Conservation (phyloP, 1,284 basidiomycete species). For the Somion occarium region DNA sequence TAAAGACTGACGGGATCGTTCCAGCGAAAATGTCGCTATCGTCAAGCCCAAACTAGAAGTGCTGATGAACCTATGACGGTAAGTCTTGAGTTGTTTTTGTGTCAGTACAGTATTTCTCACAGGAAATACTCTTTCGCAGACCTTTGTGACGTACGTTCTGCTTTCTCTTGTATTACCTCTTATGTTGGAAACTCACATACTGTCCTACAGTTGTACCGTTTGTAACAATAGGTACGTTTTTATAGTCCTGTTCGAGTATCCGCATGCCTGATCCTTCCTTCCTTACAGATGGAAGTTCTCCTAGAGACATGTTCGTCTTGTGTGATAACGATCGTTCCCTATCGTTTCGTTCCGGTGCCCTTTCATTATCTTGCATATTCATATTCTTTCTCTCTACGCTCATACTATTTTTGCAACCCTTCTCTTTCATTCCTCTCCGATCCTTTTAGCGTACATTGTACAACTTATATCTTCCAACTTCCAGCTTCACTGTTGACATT, state of each 20-base stretch:
- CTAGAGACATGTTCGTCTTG: slow-evolving; percentile 26
- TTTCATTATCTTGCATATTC: not conserved
- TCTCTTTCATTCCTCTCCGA: not conserved
- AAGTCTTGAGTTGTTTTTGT: slow-evolving; percentile 28
- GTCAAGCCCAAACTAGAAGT: slow-evolving; percentile 91
- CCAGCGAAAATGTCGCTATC: slow-evolving; percentile 87
- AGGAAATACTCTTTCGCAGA: slow-evolving; percentile 16
- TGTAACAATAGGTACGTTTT: slow-evolving; percentile 52
- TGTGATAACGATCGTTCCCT: no score
- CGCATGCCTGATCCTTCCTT: not conserved
- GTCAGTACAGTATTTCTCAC: slow-evolving; percentile 12
- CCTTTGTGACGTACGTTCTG: slow-evolving; percentile 31
- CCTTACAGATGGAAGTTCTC: slow-evolving; percentile 62
- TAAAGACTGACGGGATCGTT: slow-evolving; percentile 2
- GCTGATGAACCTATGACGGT: slow-evolving; percentile 98
- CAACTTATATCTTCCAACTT: not conserved
- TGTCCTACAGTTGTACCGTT: slow-evolving; percentile 44
- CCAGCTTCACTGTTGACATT: no score
- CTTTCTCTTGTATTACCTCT: not conserved
- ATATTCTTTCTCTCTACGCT: not conserved
- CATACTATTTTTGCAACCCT: not conserved
- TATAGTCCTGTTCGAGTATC: not conserved
- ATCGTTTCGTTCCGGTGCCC: no score
- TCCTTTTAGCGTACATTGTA: not conserved
- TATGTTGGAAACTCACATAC: not conserved